Percentiles rank a stretch among this genome's conserved stretches.
Evolutionary conservation across 2,329 filamentous ascomycete species (phyloP).

Genomic region (Aspergillus novoparasiticus): DNA sequence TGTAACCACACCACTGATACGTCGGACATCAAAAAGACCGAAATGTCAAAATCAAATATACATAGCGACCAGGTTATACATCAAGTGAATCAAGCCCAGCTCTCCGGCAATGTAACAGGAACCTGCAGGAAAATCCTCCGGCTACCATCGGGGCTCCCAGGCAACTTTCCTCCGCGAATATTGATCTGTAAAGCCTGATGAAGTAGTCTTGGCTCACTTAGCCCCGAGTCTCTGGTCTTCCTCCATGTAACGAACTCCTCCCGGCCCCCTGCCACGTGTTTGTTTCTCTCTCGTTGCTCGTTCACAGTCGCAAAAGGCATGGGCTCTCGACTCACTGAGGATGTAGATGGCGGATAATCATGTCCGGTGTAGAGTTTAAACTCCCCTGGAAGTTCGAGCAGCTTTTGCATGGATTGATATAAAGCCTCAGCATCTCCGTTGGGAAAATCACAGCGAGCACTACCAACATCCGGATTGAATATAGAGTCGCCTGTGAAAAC

Average conservation of each 20-base stretch:
- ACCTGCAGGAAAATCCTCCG: not conserved
- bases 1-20: not conserved
- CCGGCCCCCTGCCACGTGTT: conserved; percentile 30
- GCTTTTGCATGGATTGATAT: conserved; percentile 46
- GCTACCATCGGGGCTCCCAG: conserved; percentile 9
- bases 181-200: conserved; percentile 44
- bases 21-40: not conserved
- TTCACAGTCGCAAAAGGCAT: conserved; percentile 34
- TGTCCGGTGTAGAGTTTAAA: conserved; percentile 56
- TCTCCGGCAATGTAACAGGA: not conserved
- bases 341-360: conserved; percentile 47
- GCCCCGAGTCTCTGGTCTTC: conserved; percentile 30
- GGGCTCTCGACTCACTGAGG: conserved; percentile 2
- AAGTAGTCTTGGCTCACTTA: conserved; percentile 39
- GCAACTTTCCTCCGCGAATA: conserved; percentile 40
- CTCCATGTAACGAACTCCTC: conserved; percentile 38
- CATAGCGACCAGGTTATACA: not conserved
- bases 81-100: not conserved
- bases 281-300: conserved; percentile 16
- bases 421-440: conserved; percentile 49
- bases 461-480: conserved; percentile 55
- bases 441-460: conserved; percentile 57
- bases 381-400: conserved; percentile 47
- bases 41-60: not conserved
- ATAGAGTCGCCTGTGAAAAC: conserved; percentile 57